phyloP scores from a whole-genome alignment of 306 rosid genomes.

The Cyclanthera cordifolia region DNA sequence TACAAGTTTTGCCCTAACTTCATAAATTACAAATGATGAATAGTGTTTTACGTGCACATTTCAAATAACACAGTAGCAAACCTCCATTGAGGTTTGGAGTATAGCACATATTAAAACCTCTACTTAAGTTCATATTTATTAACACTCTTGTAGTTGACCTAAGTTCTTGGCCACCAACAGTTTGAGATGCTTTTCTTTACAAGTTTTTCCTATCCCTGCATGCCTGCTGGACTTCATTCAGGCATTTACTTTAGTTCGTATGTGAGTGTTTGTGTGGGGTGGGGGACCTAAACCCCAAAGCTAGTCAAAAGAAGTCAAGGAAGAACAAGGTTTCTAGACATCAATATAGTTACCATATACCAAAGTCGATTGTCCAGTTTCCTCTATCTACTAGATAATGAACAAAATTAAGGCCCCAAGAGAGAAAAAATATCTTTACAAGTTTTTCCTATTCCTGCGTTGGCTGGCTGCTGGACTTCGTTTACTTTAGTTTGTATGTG shows the following conservation, averaged over 20 bases:
- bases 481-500: neutral
- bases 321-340: neutral
- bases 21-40: constrained; percentile 1
- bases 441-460: neutral
- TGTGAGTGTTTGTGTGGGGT: neutral
- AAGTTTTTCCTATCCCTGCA: neutral
- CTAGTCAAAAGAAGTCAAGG: neutral
- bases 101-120: neutral
- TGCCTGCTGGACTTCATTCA: neutral
- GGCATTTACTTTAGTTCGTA: too few relatives aligned
- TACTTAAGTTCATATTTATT: neutral
- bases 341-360: neutral
- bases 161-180: neutral
- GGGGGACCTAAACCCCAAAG: neutral
- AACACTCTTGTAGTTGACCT: neutral
- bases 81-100: neutral
- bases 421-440: neutral
- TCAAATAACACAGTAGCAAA: neutral
- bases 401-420: neutral
- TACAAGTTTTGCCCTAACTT: neutral
- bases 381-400: neutral
- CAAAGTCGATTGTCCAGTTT: neutral
- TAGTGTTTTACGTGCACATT: neutral
- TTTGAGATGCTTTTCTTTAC: neutral
- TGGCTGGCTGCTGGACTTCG: neutral